Evolutionary conservation across 2,329 filamentous ascomycete genomes (phyloP).

Genomic region (Alternaria arbusti): DNA sequence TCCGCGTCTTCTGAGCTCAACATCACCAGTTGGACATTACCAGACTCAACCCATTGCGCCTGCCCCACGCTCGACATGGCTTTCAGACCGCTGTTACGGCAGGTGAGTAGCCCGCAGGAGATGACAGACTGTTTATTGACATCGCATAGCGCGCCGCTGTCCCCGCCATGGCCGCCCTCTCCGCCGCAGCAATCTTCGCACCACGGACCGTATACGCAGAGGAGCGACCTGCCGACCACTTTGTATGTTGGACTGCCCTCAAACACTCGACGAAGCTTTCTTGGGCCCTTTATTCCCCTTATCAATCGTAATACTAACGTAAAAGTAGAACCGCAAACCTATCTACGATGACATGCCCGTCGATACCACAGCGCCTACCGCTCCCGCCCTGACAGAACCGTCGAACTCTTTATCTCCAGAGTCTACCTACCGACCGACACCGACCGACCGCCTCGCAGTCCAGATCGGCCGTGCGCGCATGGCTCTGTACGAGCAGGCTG

Average conservation of each 20-base stretch:
- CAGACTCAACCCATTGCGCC: conserved; percentile 43
- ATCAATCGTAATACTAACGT: neutral
- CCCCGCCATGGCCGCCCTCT: conserved; percentile 53
- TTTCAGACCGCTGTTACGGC: conserved; percentile 60
- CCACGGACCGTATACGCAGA: conserved; percentile 58
- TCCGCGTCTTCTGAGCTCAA: conserved; percentile 26
- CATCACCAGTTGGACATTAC: conserved; percentile 24
- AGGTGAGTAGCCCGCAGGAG: conserved; percentile 48
- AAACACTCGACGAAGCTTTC: too few relatives aligned
- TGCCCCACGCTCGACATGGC: conserved; percentile 53
- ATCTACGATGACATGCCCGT: conserved; percentile 75
- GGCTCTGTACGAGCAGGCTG: conserved; percentile 77
- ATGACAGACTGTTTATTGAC: conserved; percentile 9
- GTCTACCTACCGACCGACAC: conserved; percentile 64
- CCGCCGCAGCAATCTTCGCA: conserved; percentile 56
- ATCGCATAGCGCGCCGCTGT: conserved; percentile 55
- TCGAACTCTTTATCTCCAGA: conserved; percentile 37
- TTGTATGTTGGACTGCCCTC: conserved; percentile 18
- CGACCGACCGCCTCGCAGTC: conserved; percentile 85
- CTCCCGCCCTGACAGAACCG: conserved; percentile 43
- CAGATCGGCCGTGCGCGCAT: conserved; percentile 83
- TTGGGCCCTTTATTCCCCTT: neutral
- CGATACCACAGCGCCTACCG: conserved; percentile 47
- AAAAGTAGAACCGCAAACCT: conserved; percentile 57
- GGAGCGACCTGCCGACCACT: conserved; percentile 34